Conservation (phyloP, 805 yeast species). For the Hanseniaspora clermontiae region DNA sequence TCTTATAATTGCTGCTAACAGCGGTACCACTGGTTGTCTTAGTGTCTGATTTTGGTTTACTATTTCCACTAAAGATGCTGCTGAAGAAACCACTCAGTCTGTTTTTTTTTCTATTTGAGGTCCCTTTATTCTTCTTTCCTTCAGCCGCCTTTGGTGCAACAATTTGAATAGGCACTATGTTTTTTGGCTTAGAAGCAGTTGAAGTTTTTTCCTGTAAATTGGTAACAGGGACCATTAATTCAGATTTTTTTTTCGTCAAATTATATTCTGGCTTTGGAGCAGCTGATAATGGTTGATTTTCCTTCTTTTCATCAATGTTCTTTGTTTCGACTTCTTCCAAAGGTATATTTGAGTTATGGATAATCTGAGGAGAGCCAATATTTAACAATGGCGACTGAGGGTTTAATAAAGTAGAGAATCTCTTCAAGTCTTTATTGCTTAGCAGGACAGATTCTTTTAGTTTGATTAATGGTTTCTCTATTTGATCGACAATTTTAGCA, state of each 20-base stretch:
- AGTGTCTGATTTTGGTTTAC: background rate
- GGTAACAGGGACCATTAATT: background rate
- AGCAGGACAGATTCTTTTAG: slow-evolving; percentile 5
- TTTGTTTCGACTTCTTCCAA: background rate
- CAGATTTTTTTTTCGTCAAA: background rate
- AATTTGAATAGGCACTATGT: too few relatives aligned
- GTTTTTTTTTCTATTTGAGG: background rate
- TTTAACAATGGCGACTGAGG: slow-evolving; percentile 1
- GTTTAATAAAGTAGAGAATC: slow-evolving; percentile 4
- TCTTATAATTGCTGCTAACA: background rate
- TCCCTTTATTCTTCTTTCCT: background rate
- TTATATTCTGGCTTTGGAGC: background rate
- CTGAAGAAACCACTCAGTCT: slow-evolving; percentile 8
- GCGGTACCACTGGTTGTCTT: background rate
- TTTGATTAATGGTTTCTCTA: slow-evolving; percentile 17
- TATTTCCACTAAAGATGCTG: slow-evolving; percentile 1
- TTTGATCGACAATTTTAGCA: slow-evolving; percentile 16
- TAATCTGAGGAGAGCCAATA: background rate
- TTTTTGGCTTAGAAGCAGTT: background rate
- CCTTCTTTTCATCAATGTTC: background rate
- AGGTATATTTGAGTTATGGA: background rate
- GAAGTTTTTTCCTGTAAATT: background rate
- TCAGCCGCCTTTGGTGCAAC: background rate
- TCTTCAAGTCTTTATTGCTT: slow-evolving; percentile 1
- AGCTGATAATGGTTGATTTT: background rate